Conservation (phyloP, 2,329 filamentous ascomycete genomes). For the Sporothrix variecibatus region DNA sequence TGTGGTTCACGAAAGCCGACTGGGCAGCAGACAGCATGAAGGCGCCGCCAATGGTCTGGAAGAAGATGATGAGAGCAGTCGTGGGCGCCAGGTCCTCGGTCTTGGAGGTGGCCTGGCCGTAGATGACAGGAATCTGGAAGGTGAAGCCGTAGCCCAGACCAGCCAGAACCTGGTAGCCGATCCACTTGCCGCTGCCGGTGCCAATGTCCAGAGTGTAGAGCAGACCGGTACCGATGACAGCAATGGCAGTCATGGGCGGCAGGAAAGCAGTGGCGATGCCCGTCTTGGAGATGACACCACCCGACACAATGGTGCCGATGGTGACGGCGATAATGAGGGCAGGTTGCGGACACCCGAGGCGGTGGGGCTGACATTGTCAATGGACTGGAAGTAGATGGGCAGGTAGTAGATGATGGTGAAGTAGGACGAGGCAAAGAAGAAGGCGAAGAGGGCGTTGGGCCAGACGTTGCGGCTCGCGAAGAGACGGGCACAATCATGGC, state of each 20-base stretch:
- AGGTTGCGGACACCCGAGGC: constrained; percentile 45
- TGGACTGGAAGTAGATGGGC: constrained; percentile 55
- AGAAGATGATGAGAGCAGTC: constrained; percentile 45
- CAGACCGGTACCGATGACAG: constrained; percentile 42
- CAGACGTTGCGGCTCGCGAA: constrained; percentile 47
- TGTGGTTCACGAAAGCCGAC: constrained; percentile 43
- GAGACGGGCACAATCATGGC: constrained; percentile 54
- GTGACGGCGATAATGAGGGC: constrained; percentile 45
- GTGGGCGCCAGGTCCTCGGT: constrained; percentile 43
- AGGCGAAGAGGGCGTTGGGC: constrained; percentile 44
- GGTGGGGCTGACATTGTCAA: constrained; percentile 44
- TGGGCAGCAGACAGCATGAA: constrained; percentile 50
- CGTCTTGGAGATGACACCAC: constrained; percentile 38
- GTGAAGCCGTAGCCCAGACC: constrained; percentile 50
- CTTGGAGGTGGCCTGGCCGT: constrained; percentile 38
- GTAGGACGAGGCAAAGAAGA: constrained; percentile 47
- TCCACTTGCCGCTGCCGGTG: constrained; percentile 43
- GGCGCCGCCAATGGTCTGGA: constrained; percentile 50
- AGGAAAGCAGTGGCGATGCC: constrained; percentile 41
- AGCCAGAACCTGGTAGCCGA: constrained; percentile 51
- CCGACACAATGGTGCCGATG: constrained; percentile 41
- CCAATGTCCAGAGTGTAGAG: constrained; percentile 42
- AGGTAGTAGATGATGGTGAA: constrained; percentile 50
- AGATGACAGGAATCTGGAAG: constrained; percentile 49
- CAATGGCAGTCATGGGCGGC: constrained; percentile 39